Base-by-base conservation (phyloP, 371 early-diverging fungal species). In the Apophysomyces variabilis region DNA sequence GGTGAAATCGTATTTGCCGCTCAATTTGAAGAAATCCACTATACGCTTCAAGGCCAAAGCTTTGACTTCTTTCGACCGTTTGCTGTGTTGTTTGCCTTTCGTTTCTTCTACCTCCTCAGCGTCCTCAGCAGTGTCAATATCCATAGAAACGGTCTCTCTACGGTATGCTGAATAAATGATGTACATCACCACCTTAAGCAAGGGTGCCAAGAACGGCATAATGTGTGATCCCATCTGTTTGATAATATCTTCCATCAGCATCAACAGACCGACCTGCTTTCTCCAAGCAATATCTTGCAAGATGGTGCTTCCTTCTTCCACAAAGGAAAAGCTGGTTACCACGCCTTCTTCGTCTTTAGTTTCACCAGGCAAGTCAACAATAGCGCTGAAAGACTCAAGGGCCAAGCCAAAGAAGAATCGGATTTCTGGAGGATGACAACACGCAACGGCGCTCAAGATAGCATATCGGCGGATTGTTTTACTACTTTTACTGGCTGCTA, bases 211-310 rank as follows among this genome's bases (percentile, higher is more conserved):
- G 57, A 90, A 87, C 0, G 94, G 94, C 12, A 78, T 66, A 18
- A 93, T 67, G 39, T 87, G 84, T 13, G 87, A 75, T 11, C 92
- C 90, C 36, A 98, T 76, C 74, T 94, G 92, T 73, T 90, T 91
- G 61, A 97, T 70, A 39, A 93, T 73, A 69, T 96, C 98, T 54
- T 92, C 87, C 60, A 93, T 62, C 39, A 94, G 74, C 46, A 85
- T 85, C 64, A 97, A 74, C 72, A 93, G 91, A 73, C 96, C 95
- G 16, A 89, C 60, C 69, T 93, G 93, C 65, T 90, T 88, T 72
- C 89, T 89, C 60, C 86, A 72, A 7, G 87, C 79, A 44, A 88
- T 73, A 6, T 70, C 38, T 45, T 76, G 68, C 14, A 76, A 41
- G 5, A 69, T 16, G n/a, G 69, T 64, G 38, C 47, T 65, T 14